These are phyloP conservation scores for Massariosphaeria phaeospora DNA, from an alignment of 495 filamentous ascomycete genomes.

Conservation along the genomic window DNA sequence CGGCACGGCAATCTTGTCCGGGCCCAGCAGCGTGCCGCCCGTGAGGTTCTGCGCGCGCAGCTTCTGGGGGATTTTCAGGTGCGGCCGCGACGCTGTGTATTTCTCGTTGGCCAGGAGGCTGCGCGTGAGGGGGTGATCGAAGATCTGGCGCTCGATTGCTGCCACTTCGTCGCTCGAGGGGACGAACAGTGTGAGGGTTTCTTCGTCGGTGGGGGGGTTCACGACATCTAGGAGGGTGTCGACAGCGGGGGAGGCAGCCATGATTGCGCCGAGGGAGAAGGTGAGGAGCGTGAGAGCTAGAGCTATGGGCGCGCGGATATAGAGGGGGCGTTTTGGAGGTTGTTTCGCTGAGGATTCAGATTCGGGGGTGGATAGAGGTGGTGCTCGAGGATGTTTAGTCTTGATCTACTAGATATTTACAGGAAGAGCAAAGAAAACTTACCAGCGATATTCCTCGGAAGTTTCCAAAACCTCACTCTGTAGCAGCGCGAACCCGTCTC, in stretches of 20 bases:
- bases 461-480: too few relatives aligned
- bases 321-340: not conserved
- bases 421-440: too few relatives aligned
- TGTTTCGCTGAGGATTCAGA: not conserved
- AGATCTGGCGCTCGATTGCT: slow-evolving; percentile 63
- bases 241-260: slow-evolving; percentile 49
- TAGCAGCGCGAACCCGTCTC: too few relatives aligned
- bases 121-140: slow-evolving; percentile 64
- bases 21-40: slow-evolving; percentile 70
- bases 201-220: slow-evolving; percentile 59
- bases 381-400: not conserved
- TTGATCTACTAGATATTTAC: too few relatives aligned
- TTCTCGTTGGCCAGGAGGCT: slow-evolving; percentile 62
- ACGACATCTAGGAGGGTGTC: slow-evolving; percentile 37
- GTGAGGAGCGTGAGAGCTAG: not conserved
- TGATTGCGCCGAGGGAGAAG: slow-evolving; percentile 46
- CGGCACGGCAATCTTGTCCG: slow-evolving; percentile 73
- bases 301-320: not conserved
- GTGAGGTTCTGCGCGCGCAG: slow-evolving; percentile 73
- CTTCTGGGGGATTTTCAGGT: slow-evolving; percentile 70
- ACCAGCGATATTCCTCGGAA: too few relatives aligned
- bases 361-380: not conserved
- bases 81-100: slow-evolving; percentile 74
- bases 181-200: slow-evolving; percentile 62
- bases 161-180: slow-evolving; percentile 55